Evolutionary conservation across 805 yeast species (phyloP), one percentile per base, ranked within the genome.

Genomic region (Pichia kluyveri): DNA sequence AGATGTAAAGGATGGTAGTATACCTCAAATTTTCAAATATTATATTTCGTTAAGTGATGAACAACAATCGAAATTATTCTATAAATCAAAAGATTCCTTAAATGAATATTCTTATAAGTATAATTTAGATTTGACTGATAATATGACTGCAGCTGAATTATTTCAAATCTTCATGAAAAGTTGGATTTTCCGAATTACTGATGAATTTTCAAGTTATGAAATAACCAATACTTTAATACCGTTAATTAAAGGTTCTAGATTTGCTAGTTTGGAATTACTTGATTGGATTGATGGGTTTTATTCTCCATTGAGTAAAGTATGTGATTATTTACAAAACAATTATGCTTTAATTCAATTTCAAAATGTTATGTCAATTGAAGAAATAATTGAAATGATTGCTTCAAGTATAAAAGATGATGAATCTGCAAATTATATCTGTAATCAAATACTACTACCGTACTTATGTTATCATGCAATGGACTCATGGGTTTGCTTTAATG

Each of bases 241-340:
- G 2, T 5, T 12, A 5, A 32, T 43, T 1, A 49, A 34, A 14
- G 11, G 37, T 8, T 51, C 53, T 8, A 37, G 31, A 26, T 49
- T 5, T 19, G 36, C 47, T 17, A n/a, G 36, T 15, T 23, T 38
- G 1, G 50, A 48, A 4, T 44, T 60, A 17, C 43, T 50, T 3
- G 41, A 36, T 14, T 62, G 67, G 66, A 36, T 60, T 23, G 18
- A 31, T 7, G 55, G 55, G 7, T 54, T 57, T 38, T 60, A 58
- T 28, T 40, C 17, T 5, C 67, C 68, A 1, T 28, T 63, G 10
- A 8, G 14, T 8, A 42, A 52, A 4, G 36, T 23, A 15, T 43
- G 62, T 18, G 42, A 57, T 6, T 31, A 34, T 34, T 37, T 50
- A 2, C 28, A 48, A 18, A 36, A 52, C 2, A 57, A 60, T 3